Evolutionary conservation across 306 rosid species (phyloP).

Genomic region (Trifolium repens): DNA sequence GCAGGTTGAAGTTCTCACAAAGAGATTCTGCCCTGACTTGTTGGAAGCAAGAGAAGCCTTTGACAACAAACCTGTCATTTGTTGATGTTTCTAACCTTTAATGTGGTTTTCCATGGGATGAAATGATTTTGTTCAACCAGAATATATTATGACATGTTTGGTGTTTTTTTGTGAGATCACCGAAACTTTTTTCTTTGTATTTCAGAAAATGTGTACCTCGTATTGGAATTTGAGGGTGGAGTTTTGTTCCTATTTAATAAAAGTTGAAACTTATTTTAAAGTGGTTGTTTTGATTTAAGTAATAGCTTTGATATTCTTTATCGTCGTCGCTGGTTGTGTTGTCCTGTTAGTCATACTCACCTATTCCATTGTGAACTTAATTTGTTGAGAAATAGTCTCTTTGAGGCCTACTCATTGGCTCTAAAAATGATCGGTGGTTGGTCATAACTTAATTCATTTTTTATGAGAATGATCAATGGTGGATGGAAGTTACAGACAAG

Average conservation of each 20-base stretch:
- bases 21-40: constrained; percentile 60
- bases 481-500: too few species aligned
- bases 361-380: too few species aligned
- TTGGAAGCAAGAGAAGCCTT: constrained; percentile 65
- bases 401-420: too few species aligned
- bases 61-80: constrained; percentile 53
- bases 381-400: too few species aligned
- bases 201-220: not conserved
- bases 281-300: too few species aligned
- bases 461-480: too few species aligned
- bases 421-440: too few species aligned
- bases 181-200: not conserved
- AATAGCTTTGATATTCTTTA: too few species aligned
- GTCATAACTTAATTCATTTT: too few species aligned
- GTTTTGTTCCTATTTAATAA: not conserved
- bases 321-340: too few species aligned
- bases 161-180: constrained; percentile 18
- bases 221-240: not conserved
- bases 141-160: not conserved
- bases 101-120: not conserved
- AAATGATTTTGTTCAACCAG: not conserved
- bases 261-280: not conserved
- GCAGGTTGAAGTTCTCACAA: constrained; percentile 70
- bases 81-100: constrained; percentile 38
- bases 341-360: too few species aligned